These are phyloP conservation scores for Protea cynaroides DNA, from an alignment of 164 flowering plant genomes.

Conservation along the genomic window DNA sequence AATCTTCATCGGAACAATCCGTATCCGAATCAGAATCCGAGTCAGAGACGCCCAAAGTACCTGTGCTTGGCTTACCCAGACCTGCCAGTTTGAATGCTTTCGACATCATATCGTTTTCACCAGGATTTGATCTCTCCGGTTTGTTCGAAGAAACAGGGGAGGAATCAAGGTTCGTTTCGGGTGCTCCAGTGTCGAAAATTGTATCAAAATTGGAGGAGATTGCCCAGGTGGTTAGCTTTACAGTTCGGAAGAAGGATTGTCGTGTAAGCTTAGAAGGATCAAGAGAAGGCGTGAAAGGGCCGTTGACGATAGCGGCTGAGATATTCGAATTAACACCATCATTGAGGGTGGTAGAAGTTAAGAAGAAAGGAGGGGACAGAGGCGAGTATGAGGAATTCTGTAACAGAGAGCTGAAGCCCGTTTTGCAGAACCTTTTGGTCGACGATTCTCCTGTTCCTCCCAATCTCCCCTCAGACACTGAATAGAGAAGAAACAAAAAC, in stretches of 20 bases:
- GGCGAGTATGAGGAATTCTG: constrained; percentile 73
- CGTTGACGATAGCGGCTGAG: constrained; percentile 75
- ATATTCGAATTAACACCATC: constrained; percentile 80
- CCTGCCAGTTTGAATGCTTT: constrained; percentile 81
- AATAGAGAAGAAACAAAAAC: constrained; percentile 26
- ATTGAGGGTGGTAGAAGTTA: constrained; percentile 79
- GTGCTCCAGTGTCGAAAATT: constrained; percentile 62
- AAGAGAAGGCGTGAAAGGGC: constrained; percentile 70
- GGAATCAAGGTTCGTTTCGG: constrained; percentile 59
- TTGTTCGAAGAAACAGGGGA: constrained; percentile 63
- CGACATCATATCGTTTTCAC: constrained; percentile 61
- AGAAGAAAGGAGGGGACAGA: constrained; percentile 77
- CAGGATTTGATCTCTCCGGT: constrained; percentile 59
- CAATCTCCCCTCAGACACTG: constrained; percentile 46
- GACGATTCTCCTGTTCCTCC: constrained; percentile 26
- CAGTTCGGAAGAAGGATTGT: constrained; percentile 80
- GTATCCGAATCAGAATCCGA: constrained; percentile 48
- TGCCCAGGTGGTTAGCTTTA: constrained; percentile 70
- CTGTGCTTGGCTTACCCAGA: constrained; percentile 32
- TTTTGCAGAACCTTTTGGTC: constrained; percentile 38
- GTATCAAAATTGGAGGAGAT: constrained; percentile 83
- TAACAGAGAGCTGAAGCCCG: constrained; percentile 63
- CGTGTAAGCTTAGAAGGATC: constrained; percentile 71
- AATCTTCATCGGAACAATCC: constrained; percentile 35
- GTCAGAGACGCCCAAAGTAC: constrained; percentile 26